These are phyloP conservation scores for Apostasia shenzhenica DNA, from an alignment of 106 monocot species.

Conservation along the genomic window DNA sequence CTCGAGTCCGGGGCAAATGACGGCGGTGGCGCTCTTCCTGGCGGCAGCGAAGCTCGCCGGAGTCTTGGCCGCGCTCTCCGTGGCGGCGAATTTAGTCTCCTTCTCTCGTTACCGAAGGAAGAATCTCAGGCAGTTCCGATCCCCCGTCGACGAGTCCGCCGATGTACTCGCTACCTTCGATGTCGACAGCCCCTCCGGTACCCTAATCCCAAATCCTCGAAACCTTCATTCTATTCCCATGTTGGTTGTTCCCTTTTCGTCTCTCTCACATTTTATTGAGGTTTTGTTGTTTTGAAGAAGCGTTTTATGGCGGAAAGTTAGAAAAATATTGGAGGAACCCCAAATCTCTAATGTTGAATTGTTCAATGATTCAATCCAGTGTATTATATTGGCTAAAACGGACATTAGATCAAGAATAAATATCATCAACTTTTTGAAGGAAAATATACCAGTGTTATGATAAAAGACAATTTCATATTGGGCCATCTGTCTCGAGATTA, in stretches of 20 bases:
- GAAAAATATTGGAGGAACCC: too few relatives aligned
- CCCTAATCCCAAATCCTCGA: neutral
- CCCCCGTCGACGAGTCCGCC: slow-evolving; percentile 74
- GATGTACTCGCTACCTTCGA: slow-evolving; percentile 75
- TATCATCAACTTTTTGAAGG: too few relatives aligned
- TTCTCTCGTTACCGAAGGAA: slow-evolving; percentile 63
- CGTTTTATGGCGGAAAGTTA: too few relatives aligned
- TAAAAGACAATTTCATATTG: too few relatives aligned
- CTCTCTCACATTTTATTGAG: neutral
- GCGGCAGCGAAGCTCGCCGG: slow-evolving; percentile 80
- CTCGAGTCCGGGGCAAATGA: slow-evolving; percentile 16
- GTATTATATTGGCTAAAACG: too few relatives aligned
- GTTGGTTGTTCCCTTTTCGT: neutral
- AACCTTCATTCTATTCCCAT: neutral
- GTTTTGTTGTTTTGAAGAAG: neutral
- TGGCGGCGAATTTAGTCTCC: slow-evolving; percentile 76
- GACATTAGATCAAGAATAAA: too few relatives aligned
- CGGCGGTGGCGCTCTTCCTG: slow-evolving; percentile 28
- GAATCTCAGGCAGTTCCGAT: slow-evolving; percentile 57
- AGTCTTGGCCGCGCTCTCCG: slow-evolving; percentile 27
- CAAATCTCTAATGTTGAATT: too few relatives aligned
- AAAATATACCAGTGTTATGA: too few relatives aligned
- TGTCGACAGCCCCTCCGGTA: slow-evolving; percentile 16
- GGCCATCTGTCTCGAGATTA: too few relatives aligned
- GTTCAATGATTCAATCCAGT: too few relatives aligned